These are phyloP conservation scores for Stachybotrys elegans DNA, from an alignment of 2,329 filamentous ascomycete species.

Conservation along the genomic window DNA sequence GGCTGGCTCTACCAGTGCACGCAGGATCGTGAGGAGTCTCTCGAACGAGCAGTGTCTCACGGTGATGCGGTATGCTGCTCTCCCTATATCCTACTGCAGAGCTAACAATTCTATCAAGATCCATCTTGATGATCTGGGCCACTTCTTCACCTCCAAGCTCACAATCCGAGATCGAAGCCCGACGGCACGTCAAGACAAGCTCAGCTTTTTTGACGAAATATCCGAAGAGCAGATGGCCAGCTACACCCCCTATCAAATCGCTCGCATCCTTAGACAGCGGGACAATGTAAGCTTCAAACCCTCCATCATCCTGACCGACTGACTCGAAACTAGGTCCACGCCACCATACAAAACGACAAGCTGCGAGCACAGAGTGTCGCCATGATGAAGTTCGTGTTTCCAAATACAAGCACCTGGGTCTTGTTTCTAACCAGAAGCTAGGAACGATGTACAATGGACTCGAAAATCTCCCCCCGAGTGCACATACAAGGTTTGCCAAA, in stretches of 20 bases:
- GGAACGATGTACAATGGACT: no score
- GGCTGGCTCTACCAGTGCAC: conserved; percentile 73
- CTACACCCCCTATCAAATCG: conserved; percentile 44
- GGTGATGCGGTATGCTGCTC: conserved; percentile 12
- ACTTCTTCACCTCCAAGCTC: conserved; percentile 24
- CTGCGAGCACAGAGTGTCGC: conserved; percentile 16
- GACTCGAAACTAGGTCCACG: conserved; percentile 21
- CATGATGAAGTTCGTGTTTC: no score
- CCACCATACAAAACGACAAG: conserved; percentile 23
- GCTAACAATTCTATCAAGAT: conserved; percentile 12
- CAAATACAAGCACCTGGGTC: no score
- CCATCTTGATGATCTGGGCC: conserved; percentile 30
- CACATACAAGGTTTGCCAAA: conserved; percentile 43
- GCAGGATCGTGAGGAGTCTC: conserved; percentile 51
- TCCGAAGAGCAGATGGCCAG: conserved; percentile 31
- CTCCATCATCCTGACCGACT: not conserved
- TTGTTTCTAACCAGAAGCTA: no score
- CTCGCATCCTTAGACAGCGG: conserved; percentile 43
- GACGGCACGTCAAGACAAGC: conserved; percentile 34
- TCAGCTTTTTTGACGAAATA: conserved; percentile 41
- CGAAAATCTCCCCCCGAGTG: no score
- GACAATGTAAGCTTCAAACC: conserved; percentile 33
- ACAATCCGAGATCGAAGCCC: conserved; percentile 32
- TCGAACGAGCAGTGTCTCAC: conserved; percentile 21
- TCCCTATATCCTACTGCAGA: not conserved